Base-by-base conservation (phyloP, 2,329 filamentous ascomycete species). In the Fusarium praegraminearum region DNA sequence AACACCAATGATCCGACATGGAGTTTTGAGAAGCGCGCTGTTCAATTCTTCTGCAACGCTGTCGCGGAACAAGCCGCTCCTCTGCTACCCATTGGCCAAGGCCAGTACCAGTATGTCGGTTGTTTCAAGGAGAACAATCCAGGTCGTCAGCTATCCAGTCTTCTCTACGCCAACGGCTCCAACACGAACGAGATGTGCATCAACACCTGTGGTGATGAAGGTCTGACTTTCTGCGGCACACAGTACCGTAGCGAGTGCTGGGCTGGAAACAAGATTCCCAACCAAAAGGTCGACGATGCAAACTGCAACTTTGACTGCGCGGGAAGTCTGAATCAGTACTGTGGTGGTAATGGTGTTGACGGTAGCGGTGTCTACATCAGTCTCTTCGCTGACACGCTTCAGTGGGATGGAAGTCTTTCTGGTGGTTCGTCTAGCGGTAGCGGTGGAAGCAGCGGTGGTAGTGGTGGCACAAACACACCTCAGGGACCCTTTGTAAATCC, bases 91-190 rank as follows among this genome's bases (percentile, higher is more conserved):
- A 79, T 82, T 24, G 84, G 84, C 0, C 78, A 80, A 1, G 84
- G 83, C 9, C 75, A 79, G n/a, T 88, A 85, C 68, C 80, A 82
- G 13, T 89, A 89, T 59, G 69, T 81, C 2, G 86, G 86, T 5
- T 89, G 87, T 75, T 88, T 80, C 76, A 81, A 81, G 49, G 87
- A 89, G 68, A 86, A 86, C 62, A 87, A 86, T 45, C 86, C 86
- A 0, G 82, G 80, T 15, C 82, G 86, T 13, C 86, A 88, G 70
- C 78, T 89, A 2, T 72, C 81, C 3, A 77, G 65, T 5, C 80
- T 82, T 65, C 61, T 85, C 0, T 82, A 83, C 41, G 76, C 78
- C n/a, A 75, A 78, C n/a, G 62, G 75, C 12, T 76, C 73, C 16
- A 84, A 80, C 75, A 83, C 83, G 4, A 83, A 80, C 26, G 77